These are phyloP conservation scores for Mycena rosella DNA, from an alignment of 768 basidiomycete species.

Conservation along the genomic window DNA sequence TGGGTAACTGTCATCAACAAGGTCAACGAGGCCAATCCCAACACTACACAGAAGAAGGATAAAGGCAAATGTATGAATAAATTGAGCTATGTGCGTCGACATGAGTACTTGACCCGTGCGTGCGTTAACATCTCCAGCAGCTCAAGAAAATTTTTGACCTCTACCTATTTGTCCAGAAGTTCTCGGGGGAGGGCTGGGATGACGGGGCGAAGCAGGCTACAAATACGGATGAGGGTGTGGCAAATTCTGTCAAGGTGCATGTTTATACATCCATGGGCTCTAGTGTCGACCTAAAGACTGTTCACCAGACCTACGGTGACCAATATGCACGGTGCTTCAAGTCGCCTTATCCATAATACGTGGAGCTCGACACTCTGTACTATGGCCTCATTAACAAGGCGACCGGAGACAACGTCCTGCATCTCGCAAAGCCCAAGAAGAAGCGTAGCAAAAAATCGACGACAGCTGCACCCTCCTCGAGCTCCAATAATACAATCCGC, in stretches of 20 bases:
- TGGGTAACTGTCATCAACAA: neutral
- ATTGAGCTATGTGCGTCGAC: neutral
- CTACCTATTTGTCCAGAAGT: constrained; percentile 7
- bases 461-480: neutral
- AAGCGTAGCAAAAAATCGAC: neutral
- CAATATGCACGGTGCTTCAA: constrained; percentile 14
- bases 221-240: neutral
- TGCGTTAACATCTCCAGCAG: neutral
- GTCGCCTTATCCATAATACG: neutral
- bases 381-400: neutral
- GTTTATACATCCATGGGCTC: neutral
- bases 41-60: neutral
- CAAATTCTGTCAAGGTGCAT: constrained; percentile 14
- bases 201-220: constrained; percentile 5
- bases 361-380: constrained; percentile 9
- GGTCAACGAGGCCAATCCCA: neutral
- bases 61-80: neutral
- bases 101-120: neutral
- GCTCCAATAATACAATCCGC: neutral
- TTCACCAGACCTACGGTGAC: neutral
- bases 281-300: neutral
- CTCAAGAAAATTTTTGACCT: constrained; percentile 2
- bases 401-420: constrained; percentile 6
- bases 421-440: neutral
- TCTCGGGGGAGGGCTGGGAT: constrained; percentile 5